These are phyloP conservation scores for Crithidia expoeki DNA, from an alignment of 208 protist species.

Conservation along the genomic window DNA sequence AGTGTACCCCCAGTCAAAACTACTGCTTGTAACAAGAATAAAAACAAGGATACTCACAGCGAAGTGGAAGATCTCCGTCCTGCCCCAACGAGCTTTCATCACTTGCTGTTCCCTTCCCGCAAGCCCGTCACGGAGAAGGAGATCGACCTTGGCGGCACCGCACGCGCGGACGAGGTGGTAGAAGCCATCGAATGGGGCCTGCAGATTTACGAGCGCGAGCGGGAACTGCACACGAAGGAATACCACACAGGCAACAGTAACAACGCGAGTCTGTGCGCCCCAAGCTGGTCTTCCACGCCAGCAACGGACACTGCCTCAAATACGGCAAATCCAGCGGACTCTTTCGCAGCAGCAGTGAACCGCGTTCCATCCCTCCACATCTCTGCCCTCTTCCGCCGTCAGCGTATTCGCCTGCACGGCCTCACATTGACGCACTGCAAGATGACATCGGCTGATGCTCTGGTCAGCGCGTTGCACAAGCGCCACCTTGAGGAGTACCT, in stretches of 20 bases:
- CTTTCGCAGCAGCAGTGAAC: too few relatives aligned
- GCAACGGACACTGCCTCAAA: too few relatives aligned
- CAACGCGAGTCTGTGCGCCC: too few relatives aligned
- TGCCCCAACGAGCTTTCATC: slow-evolving; percentile 8
- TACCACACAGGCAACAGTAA: too few relatives aligned
- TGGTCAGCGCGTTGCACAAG: slow-evolving; percentile 73
- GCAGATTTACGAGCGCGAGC: slow-evolving; percentile 41
- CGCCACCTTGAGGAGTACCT: slow-evolving; percentile 47
- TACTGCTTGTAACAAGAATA: not conserved
- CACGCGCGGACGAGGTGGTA: slow-evolving; percentile 64
- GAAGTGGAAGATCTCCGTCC: not conserved
- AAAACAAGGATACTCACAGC: not conserved
- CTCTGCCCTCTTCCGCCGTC: slow-evolving; percentile 24
- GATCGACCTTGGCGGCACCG: slow-evolving; percentile 60
- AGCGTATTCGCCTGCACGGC: slow-evolving; percentile 50
- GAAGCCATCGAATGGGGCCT: slow-evolving; percentile 67
- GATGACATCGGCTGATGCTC: slow-evolving; percentile 61
- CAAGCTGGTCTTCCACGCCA: too few relatives aligned
- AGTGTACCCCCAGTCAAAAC: not conserved
- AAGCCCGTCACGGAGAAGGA: slow-evolving; percentile 66
- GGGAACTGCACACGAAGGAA: not conserved
- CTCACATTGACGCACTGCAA: slow-evolving; percentile 53
- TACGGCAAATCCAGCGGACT: too few relatives aligned
- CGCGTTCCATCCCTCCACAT: too few relatives aligned
- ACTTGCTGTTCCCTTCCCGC: slow-evolving; percentile 20